Base-by-base conservation (phyloP, 441 rosid genomes). In the Euphorbia schlechtendalii region DNA sequence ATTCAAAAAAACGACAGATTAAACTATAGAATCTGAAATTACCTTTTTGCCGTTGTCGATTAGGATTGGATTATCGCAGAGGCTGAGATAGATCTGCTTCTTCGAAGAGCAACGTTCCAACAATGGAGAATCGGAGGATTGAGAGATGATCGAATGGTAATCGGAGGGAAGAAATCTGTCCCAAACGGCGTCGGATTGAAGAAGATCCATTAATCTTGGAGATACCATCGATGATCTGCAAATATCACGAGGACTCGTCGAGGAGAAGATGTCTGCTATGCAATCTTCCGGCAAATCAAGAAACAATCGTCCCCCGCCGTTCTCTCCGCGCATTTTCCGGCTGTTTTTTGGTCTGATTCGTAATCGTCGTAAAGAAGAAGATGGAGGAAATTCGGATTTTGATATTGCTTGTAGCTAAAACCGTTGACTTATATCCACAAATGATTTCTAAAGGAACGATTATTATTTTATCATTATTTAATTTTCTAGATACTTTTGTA, bases 181-280 rank as follows among this genome's bases (percentile, higher is more conserved):
- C 96, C 90, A 90, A 20, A 86, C 78, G 21, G 68, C 52, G 71
- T 87, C 88, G 18, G 90, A 83, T 5, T 69, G 58, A 0, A 77
- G 77, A 0, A 83, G 84, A 2, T 79, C 73, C 24, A 63, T 69
- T 68, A 81, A 86, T 5, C 30, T 0, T 8, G 74, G 66, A 4
- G 86, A 82, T 2, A 87, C 89, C 5, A 14, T 5, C 0, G 88
- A 70, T 3, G 70, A 38, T 7, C 77, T 56, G 69, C 86, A 77
- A 0, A 78, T 84, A 15, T 80, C 91, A 1, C 22, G 41, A 15
- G 78, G 78, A 15, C 15, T 13, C 1, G 72, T 70, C 21, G 61
- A 62, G 1, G 78, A 70, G 11, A 74, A 17, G 25, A 70, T 32
- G 36, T 56, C 17, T 11, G 78, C 66, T 57, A 74, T 24, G 65